Percentiles rank a stretch among this genome's conserved stretches.
Conservation (phyloP, 1,139 yeast species). For the Hansenula sp. region DNA sequence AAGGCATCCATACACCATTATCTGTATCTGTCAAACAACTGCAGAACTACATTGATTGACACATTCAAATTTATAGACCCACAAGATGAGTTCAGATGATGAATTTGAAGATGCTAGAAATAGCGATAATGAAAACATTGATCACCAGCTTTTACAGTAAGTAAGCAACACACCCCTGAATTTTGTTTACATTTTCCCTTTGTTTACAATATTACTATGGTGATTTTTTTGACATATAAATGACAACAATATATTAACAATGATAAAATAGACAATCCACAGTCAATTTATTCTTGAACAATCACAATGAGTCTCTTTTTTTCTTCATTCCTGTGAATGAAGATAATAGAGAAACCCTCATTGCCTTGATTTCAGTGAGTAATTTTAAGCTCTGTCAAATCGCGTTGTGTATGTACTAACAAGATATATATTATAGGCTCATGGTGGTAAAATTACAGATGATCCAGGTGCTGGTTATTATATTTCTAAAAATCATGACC, state of each 20-base stretch:
- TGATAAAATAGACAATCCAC: not conserved
- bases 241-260: too few relatives aligned
- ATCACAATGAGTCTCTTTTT: constrained; percentile 9
- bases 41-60: not conserved
- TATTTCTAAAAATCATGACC: constrained; percentile 17
- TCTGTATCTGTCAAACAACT: not conserved
- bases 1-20: constrained; percentile 1
- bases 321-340: constrained; percentile 21
- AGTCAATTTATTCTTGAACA: constrained; percentile 4
- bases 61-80: too few relatives aligned
- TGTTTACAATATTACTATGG: too few relatives aligned
- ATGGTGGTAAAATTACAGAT: constrained; percentile 21
- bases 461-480: constrained; percentile 11
- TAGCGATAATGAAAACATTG: constrained; percentile 1
- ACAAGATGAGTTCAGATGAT: not conserved
- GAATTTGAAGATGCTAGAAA: not conserved
- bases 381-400: too few relatives aligned
- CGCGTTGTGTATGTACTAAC: too few relatives aligned
- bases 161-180: not conserved
- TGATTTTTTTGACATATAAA: too few relatives aligned
- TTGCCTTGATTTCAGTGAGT: constrained; percentile 6
- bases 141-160: constrained; percentile 1
- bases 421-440: constrained; percentile 1
- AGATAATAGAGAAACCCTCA: constrained; percentile 13
- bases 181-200: not conserved